Percentiles rank a stretch among this genome's conserved stretches.
Evolutionary conservation across 1,284 basidiomycete genomes (phyloP).

Genomic region (Gomphus bonarii): DNA sequence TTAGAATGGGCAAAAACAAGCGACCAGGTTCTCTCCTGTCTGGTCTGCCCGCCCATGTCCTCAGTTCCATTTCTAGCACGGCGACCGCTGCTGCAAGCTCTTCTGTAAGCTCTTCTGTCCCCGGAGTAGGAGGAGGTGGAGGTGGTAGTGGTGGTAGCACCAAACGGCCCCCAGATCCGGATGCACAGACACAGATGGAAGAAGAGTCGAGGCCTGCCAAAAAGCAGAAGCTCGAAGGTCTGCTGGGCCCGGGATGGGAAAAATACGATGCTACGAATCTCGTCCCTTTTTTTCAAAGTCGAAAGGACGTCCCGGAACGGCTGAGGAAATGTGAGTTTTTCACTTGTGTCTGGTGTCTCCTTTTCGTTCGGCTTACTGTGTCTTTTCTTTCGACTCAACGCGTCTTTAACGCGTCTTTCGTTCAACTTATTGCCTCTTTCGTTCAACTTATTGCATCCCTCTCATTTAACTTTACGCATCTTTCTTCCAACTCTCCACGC

Average conservation of each 20-base stretch:
- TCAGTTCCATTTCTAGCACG: neutral
- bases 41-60: slow-evolving; percentile 4
- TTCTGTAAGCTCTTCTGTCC: no score
- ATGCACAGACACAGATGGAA: no score
- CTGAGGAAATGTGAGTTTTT: slow-evolving; percentile 71
- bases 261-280: slow-evolving; percentile 60
- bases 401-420: no score
- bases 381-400: no score
- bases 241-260: slow-evolving; percentile 18
- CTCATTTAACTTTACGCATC: no score
- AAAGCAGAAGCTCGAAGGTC: slow-evolving; percentile 5
- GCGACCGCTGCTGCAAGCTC: neutral
- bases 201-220: slow-evolving; percentile 5
- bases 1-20: slow-evolving; percentile 6
- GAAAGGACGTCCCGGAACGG: slow-evolving; percentile 60
- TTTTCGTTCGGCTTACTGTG: neutral
- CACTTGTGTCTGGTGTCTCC: slow-evolving; percentile 1
- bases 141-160: neutral
- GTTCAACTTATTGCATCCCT: no score
- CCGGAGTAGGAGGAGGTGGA: no score
- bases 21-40: slow-evolving; percentile 5
- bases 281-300: slow-evolving; percentile 56
- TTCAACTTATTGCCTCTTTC: no score
- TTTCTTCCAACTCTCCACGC: no score
- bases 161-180: slow-evolving; percentile 1